Percentiles rank a stretch among this genome's conserved stretches.
phyloP scores from a whole-genome alignment of 495 filamentous ascomycete genomes.

The Penicillium manginii region DNA sequence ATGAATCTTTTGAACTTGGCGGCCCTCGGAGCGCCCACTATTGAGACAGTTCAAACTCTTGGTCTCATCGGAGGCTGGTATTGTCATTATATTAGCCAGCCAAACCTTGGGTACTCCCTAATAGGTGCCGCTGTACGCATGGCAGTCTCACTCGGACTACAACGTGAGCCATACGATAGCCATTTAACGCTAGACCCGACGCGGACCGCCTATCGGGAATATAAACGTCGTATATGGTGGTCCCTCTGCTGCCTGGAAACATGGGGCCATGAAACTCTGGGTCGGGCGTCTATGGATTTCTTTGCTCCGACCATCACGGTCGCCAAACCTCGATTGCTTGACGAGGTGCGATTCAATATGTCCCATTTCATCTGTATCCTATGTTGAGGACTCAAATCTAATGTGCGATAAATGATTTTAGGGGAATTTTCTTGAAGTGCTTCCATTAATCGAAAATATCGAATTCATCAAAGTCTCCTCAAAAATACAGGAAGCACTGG shows the following conservation, averaged over 20 bases:
- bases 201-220: constrained; percentile 50
- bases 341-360: constrained; percentile 30
- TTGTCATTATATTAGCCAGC: constrained; percentile 77
- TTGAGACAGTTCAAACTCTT: constrained; percentile 73
- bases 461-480: constrained; percentile 74
- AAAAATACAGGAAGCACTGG: constrained; percentile 69
- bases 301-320: constrained; percentile 72
- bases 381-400: not conserved
- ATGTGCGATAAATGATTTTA: not conserved
- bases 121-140: constrained; percentile 49
- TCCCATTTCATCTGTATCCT: constrained; percentile 1
- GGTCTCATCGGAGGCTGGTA: constrained; percentile 77
- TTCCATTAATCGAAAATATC: constrained; percentile 71
- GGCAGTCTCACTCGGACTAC: constrained; percentile 33
- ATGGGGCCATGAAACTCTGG: constrained; percentile 72
- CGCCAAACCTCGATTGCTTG: constrained; percentile 55
- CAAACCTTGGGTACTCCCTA: constrained; percentile 65
- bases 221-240: constrained; percentile 72
- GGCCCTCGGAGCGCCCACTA: constrained; percentile 56
- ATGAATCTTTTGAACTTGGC: constrained; percentile 69
- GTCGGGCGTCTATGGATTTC: constrained; percentile 70
- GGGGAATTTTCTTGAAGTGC: constrained; percentile 36
- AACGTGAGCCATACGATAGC: constrained; percentile 20
- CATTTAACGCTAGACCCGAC: constrained; percentile 21
- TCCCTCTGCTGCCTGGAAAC: constrained; percentile 72